Base-by-base conservation (phyloP, 2,329 filamentous ascomycete species). In the Coniella vitis region DNA sequence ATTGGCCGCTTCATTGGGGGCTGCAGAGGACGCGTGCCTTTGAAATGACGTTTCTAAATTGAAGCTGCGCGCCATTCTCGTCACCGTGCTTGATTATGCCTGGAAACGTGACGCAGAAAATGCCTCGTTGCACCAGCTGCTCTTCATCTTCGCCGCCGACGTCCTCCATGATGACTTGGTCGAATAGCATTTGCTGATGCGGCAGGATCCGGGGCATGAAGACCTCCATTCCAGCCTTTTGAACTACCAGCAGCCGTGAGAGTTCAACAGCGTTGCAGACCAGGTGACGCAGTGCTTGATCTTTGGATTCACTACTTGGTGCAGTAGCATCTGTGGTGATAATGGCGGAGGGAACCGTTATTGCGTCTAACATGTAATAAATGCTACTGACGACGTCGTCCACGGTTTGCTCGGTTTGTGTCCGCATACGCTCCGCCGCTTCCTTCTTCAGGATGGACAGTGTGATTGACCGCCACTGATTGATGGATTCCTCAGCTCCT, bases 401-500 rank as follows among this genome's bases (percentile, higher is more conserved):
- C 14, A 68, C 66, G 29, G 73, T 59, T 20, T 58, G 55, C 17
- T 63, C 54, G 3, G 76, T 79, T 56, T 74, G 68, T 13, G 63
- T 57, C 44, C 72, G 66, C 31, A 81, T 68, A 48, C 67, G 71
- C 31, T 67, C 58, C 14, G 65, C 62, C 5, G 74, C 69, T 52
- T 78, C 76, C 57, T 77, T 78, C 47, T 72, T 73, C 44, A 86
- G 63, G 38, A 82, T 69, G 21, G 76, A 71, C 36, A 85, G 70
- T 2, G 82, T 86, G n/a, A 73, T 70, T 5, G 81, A 78, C 35
- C 83, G 78, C 82, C 82, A 86, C 59, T 81, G 76, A 60, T 84
- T 84, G 53, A 82, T 71, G 25, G 74, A 68, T 53, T 78, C 74
- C 39, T 69, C 66, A 4, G 75, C 70, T 42, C 67, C 69, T 66